A percentile compares a stretch with the other conserved stretches of the same genome.
Conservation (phyloP, 1,139 yeast genomes). For the Blastobotrys capitulatus region DNA sequence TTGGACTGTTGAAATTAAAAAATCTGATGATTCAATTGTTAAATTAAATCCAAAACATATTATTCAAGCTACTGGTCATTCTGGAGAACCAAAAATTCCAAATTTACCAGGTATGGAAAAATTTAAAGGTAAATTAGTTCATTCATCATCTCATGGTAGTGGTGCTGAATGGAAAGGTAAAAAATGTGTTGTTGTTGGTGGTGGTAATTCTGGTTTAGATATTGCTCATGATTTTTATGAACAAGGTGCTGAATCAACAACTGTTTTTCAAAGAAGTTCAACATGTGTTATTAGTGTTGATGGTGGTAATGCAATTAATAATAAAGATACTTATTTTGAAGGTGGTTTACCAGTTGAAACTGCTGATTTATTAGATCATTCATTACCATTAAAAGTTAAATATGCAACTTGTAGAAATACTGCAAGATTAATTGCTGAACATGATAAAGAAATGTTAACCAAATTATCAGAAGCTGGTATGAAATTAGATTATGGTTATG, state of each 20-base stretch:
- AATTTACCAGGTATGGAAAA: slow-evolving; percentile 34
- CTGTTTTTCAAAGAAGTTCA: slow-evolving; percentile 41
- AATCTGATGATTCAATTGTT: slow-evolving; percentile 13
- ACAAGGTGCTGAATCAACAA: slow-evolving; percentile 37
- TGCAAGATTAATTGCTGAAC: slow-evolving; percentile 33
- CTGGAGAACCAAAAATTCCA: slow-evolving; percentile 37
- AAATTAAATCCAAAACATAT: slow-evolving; percentile 31
- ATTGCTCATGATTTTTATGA: slow-evolving; percentile 43
- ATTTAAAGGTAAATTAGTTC: slow-evolving; percentile 39
- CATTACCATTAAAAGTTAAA: slow-evolving; percentile 33
- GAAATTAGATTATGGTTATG: slow-evolving; percentile 40
- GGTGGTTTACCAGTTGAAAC: slow-evolving; percentile 17
- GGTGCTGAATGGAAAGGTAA: slow-evolving; percentile 34
- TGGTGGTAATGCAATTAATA: slow-evolving; percentile 30
- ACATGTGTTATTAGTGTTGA: slow-evolving; percentile 39
- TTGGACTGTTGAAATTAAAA: slow-evolving; percentile 34
- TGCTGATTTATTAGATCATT: slow-evolving; percentile 5
- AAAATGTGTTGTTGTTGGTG: slow-evolving; percentile 41
- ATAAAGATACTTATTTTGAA: slow-evolving; percentile 31
- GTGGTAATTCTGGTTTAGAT: slow-evolving; percentile 43
- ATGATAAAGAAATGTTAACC: slow-evolving; percentile 34
- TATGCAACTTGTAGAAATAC: slow-evolving; percentile 29
- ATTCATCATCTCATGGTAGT: slow-evolving; percentile 32
- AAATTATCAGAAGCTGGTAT: slow-evolving; percentile 36
- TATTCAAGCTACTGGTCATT: slow-evolving; percentile 41